Conservation (phyloP, 2,329 filamentous ascomycete species). For the Metarhizium brunneum region DNA sequence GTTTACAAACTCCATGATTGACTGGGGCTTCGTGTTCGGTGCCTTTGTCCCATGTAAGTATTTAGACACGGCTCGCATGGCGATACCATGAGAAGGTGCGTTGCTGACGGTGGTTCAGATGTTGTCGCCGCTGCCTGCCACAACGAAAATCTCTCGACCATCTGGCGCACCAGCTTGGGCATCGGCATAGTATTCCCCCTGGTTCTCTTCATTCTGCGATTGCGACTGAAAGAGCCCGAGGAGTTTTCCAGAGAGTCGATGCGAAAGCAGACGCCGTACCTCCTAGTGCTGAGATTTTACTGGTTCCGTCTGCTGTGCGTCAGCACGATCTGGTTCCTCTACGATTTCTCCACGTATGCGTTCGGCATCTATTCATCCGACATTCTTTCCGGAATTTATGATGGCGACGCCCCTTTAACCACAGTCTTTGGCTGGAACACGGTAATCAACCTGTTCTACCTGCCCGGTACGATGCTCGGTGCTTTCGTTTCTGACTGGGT, state of each 20-base stretch:
- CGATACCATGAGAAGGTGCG: neutral
- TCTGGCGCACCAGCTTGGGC: slow-evolving; percentile 76
- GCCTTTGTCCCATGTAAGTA: slow-evolving; percentile 58
- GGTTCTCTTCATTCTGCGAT: slow-evolving; percentile 58
- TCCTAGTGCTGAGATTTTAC: slow-evolving; percentile 55
- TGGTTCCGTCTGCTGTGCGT: slow-evolving; percentile 63
- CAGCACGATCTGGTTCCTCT: slow-evolving; percentile 75
- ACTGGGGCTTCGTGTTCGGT: slow-evolving; percentile 72
- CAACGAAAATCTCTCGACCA: slow-evolving; percentile 56
- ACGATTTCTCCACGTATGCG: slow-evolving; percentile 80
- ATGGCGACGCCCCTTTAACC: slow-evolving; percentile 52
- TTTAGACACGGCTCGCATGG: neutral
- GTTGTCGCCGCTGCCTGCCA: slow-evolving; percentile 47
- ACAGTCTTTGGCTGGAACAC: slow-evolving; percentile 83
- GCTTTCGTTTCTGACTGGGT: slow-evolving; percentile 70
- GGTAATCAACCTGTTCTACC: slow-evolving; percentile 79
- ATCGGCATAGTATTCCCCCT: slow-evolving; percentile 72
- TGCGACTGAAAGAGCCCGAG: slow-evolving; percentile 69
- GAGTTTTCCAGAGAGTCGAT: slow-evolving; percentile 65
- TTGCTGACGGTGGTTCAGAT: slow-evolving; percentile 15
- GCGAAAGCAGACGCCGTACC: slow-evolving; percentile 48
- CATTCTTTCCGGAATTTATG: slow-evolving; percentile 60
- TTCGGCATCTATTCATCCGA: slow-evolving; percentile 78
- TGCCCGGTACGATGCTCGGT: slow-evolving; percentile 72
- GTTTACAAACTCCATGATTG: slow-evolving; percentile 83